These are phyloP conservation scores for Cyberlindnera maritima DNA, from an alignment of 805 yeast species.

Conservation along the genomic window DNA sequence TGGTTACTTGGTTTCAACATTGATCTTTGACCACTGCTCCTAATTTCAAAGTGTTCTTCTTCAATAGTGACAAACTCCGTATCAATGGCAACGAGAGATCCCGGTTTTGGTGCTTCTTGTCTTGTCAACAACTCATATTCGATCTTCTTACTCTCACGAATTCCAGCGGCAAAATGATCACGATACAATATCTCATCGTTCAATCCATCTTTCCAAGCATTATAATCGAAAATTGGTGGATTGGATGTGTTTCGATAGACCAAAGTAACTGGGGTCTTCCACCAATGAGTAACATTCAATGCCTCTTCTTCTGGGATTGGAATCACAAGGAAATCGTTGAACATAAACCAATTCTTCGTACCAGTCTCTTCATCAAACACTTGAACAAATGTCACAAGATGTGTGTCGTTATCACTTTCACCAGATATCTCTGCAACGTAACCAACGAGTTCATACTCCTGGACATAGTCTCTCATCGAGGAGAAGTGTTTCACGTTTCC, in stretches of 20 bases:
- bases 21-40: slow-evolving; percentile 65
- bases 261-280: slow-evolving; percentile 81
- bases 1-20: slow-evolving; percentile 72
- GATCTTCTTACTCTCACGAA: slow-evolving; percentile 51
- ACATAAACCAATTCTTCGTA: slow-evolving; percentile 64
- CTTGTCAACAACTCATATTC: slow-evolving; percentile 69
- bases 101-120: slow-evolving; percentile 70
- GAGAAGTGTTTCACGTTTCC: slow-evolving; percentile 18
- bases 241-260: slow-evolving; percentile 53
- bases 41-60: slow-evolving; percentile 77
- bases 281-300: slow-evolving; percentile 61
- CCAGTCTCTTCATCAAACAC: slow-evolving; percentile 35
- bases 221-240: slow-evolving; percentile 44
- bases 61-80: slow-evolving; percentile 90
- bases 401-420: slow-evolving; percentile 47
- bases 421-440: slow-evolving; percentile 61
- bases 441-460: slow-evolving; percentile 61
- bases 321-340: slow-evolving; percentile 88
- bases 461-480: slow-evolving; percentile 2
- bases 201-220: slow-evolving; percentile 47
- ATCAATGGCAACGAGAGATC: slow-evolving; percentile 85
- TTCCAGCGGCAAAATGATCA: slow-evolving; percentile 70
- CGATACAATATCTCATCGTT: slow-evolving; percentile 66
- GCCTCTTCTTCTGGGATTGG: slow-evolving; percentile 77
- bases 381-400: slow-evolving; percentile 57